Evolutionary conservation across 768 basidiomycete species (phyloP).

Genomic region (Kondoa malvinella): DNA sequence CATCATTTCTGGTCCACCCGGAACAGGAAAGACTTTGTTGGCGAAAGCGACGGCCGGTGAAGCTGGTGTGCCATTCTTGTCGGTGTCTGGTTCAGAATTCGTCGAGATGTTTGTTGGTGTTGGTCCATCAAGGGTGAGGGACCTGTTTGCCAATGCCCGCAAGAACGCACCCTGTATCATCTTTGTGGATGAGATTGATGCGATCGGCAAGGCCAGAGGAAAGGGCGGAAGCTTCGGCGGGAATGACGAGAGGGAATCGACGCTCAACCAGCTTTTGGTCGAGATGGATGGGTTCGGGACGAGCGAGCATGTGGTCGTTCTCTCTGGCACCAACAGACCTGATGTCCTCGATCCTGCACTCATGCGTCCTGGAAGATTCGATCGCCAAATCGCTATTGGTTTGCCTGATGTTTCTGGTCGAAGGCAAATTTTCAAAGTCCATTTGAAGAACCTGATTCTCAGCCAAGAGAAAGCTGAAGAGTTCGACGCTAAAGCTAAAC

Average conservation of each 20-base stretch:
- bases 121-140: constrained; percentile 88
- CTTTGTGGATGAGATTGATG: constrained; percentile 98
- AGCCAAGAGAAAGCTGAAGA: constrained; percentile 7
- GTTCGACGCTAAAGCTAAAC: constrained; percentile 4
- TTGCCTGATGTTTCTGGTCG: constrained; percentile 86
- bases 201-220: constrained; percentile 84
- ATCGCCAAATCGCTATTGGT: constrained; percentile 88
- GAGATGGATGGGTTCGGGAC: constrained; percentile 99
- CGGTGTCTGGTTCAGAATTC: constrained; percentile 96
- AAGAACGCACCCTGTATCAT: constrained; percentile 97
- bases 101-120: constrained; percentile 99
- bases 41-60: constrained; percentile 98
- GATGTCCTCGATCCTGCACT: constrained; percentile 91
- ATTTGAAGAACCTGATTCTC: constrained; percentile 39
- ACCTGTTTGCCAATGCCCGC: constrained; percentile 91
- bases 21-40: constrained; percentile 92
- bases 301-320: constrained; percentile 86
- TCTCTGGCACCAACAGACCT: constrained; percentile 90
- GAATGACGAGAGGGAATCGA: constrained; percentile 94
- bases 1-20: constrained; percentile 85
- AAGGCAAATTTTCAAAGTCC: constrained; percentile 82
- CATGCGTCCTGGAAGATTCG: constrained; percentile 93
- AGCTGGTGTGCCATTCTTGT: constrained; percentile 92
- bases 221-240: constrained; percentile 66
- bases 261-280: constrained; percentile 88